phyloP scores from a whole-genome alignment of 1,139 yeast genomes.

The Blastobotrys elegans region DNA sequence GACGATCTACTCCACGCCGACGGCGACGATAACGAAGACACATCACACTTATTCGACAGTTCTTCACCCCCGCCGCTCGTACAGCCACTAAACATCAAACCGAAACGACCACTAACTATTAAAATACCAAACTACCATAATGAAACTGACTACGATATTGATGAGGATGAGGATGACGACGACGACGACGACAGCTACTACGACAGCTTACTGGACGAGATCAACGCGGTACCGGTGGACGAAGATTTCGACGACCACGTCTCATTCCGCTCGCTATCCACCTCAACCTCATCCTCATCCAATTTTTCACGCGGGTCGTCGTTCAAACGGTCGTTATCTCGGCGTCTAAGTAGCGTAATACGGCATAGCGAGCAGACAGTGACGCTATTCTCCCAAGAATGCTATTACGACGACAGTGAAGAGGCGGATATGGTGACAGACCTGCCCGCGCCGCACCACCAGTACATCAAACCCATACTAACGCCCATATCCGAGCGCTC shows the following conservation, averaged over 20 bases:
- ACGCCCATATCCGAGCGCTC: constrained; percentile 25
- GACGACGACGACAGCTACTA: constrained; percentile 19
- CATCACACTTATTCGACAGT: constrained; percentile 10
- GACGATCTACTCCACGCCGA: constrained; percentile 8
- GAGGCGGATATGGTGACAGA: constrained; percentile 13
- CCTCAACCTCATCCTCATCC: constrained; percentile 6
- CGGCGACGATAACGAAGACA: constrained; percentile 14
- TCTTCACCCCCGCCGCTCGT: constrained; percentile 3
- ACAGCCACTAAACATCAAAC: constrained; percentile 3
- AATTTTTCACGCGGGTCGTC: not conserved
- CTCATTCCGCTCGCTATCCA: constrained; percentile 15
- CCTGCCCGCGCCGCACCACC: constrained; percentile 15
- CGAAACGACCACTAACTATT: constrained; percentile 8
- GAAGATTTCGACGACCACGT: constrained; percentile 18
- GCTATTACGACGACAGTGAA: not conserved
- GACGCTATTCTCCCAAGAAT: constrained; percentile 19
- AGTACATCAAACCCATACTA: constrained; percentile 14
- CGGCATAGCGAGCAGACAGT: constrained; percentile 23
- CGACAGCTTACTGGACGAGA: constrained; percentile 29
- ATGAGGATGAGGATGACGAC: constrained; percentile 4
- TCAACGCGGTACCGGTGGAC: constrained; percentile 26
- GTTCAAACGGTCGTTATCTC: constrained; percentile 7
- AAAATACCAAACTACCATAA: constrained; percentile 1
- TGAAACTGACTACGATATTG: constrained; percentile 4
- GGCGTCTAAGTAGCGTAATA: constrained; percentile 18